Conservation (phyloP, 2,329 filamentous ascomycete species). For the Fusarium musae region DNA sequence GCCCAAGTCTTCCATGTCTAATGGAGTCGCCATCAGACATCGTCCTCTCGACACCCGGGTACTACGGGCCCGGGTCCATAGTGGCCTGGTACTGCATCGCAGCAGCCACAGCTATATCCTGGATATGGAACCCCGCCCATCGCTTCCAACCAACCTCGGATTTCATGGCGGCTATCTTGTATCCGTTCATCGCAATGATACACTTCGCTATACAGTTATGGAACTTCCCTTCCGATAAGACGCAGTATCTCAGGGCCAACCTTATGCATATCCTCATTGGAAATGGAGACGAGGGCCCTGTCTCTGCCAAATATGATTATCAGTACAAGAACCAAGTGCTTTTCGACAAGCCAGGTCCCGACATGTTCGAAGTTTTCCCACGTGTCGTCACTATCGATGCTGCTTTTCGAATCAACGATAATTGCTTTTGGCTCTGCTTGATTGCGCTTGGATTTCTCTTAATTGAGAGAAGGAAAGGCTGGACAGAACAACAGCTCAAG, state of each 20-base stretch:
- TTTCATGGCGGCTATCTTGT: background rate
- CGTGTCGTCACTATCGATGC: background rate
- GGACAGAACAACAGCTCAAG: background rate
- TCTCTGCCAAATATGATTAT: background rate
- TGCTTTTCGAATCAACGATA: background rate
- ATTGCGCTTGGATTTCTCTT: background rate
- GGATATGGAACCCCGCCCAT: background rate
- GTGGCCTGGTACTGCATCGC: background rate
- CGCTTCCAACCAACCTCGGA: background rate
- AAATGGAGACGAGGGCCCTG: background rate
- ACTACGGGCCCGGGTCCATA: background rate
- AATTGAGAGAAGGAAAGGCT: fast-evolving
- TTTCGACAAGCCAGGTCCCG: background rate
- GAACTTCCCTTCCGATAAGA: background rate
- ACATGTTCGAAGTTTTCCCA: fast-evolving
- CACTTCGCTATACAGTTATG: background rate
- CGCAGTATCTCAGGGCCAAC: background rate
- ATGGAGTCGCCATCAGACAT: fast-evolving
- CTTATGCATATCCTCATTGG: background rate
- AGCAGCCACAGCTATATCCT: background rate
- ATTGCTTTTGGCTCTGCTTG: background rate
- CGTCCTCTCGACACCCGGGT: background rate
- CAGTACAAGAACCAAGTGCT: background rate
- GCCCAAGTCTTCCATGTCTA: fast-evolving
- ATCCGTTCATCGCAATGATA: background rate